Conservation (phyloP, 495 filamentous ascomycete genomes). For the Aspergillus sclerotiicarbonarius region DNA sequence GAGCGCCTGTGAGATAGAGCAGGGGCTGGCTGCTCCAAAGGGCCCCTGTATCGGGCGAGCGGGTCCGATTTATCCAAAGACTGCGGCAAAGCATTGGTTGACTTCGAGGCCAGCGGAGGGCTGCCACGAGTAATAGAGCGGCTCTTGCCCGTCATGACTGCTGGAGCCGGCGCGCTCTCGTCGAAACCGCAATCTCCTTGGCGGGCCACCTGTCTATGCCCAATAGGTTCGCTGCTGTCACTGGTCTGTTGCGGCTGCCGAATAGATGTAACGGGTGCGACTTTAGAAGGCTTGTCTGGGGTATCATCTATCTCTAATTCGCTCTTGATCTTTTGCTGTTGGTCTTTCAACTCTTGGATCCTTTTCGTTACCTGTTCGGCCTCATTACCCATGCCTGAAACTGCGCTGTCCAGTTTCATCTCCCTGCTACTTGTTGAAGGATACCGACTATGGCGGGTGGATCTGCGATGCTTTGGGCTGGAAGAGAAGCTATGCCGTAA, state of each 20-base stretch:
- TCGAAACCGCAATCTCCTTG: constrained; percentile 32
- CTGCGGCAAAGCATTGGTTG: constrained; percentile 39
- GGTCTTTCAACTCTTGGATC: constrained; percentile 52
- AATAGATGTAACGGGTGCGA: constrained; percentile 24
- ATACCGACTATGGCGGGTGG: constrained; percentile 40
- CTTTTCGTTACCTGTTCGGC: constrained; percentile 47
- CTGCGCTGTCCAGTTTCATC: constrained; percentile 29
- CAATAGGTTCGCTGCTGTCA: constrained; percentile 24
- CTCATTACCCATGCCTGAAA: constrained; percentile 34
- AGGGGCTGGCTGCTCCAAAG: constrained; percentile 38
- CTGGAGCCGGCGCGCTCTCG: constrained; percentile 68
- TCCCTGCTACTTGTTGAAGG: constrained; percentile 41
- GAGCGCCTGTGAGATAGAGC: constrained; percentile 41
- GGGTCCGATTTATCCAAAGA: constrained; percentile 38
- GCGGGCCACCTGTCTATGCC: constrained; percentile 23
- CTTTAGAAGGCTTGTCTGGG: constrained; percentile 33
- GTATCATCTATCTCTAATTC: constrained; percentile 36
- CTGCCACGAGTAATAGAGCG: constrained; percentile 50
- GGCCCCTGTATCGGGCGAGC: constrained; percentile 31
- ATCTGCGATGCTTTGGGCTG: constrained; percentile 34
- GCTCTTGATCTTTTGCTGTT: constrained; percentile 46
- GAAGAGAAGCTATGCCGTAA: constrained; percentile 54
- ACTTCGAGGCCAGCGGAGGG: constrained; percentile 44
- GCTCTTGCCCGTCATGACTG: constrained; percentile 53
- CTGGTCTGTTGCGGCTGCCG: constrained; percentile 26